Evolutionary conservation across 345 rosid genomes (phyloP).

Genomic region (Ailanthus altissimus): DNA sequence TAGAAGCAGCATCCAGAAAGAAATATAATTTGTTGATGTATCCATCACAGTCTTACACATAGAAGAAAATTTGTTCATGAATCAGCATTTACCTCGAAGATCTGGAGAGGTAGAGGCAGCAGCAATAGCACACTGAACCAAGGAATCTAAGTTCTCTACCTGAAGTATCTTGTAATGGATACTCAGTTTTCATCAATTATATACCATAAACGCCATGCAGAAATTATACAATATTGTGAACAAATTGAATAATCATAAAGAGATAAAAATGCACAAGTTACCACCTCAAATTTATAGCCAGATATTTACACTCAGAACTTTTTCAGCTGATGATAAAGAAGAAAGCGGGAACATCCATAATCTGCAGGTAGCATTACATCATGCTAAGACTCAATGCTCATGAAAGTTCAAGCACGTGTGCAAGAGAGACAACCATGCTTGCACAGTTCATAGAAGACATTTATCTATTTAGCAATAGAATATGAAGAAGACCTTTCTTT

Average conservation of each 20-base stretch:
- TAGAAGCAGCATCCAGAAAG: background rate
- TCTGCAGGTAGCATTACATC: conserved; percentile 41
- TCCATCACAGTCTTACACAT: conserved; percentile 16
- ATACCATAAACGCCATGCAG: background rate
- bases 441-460: background rate
- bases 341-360: conserved; percentile 77
- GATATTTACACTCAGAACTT: conserved; percentile 44
- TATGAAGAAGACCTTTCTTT: conserved; percentile 71
- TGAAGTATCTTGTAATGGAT: conserved; percentile 29
- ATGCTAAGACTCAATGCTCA: conserved; percentile 16
- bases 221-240: background rate
- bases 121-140: conserved; percentile 76
- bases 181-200: background rate
- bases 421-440: conserved; percentile 1
- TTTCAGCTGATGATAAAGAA: conserved; percentile 71
- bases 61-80: conserved; percentile 15
- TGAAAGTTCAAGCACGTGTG: background rate
- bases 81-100: conserved; percentile 60
- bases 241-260: conserved; percentile 11
- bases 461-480: background rate
- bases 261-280: conserved; percentile 10
- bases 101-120: conserved; percentile 67
- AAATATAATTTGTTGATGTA: background rate
- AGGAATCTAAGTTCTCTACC: conserved; percentile 77
- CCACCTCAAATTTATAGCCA: conserved; percentile 64